phyloP scores from a whole-genome alignment of 495 filamentous ascomycete species.

The Aspergillus mulundensis region DNA sequence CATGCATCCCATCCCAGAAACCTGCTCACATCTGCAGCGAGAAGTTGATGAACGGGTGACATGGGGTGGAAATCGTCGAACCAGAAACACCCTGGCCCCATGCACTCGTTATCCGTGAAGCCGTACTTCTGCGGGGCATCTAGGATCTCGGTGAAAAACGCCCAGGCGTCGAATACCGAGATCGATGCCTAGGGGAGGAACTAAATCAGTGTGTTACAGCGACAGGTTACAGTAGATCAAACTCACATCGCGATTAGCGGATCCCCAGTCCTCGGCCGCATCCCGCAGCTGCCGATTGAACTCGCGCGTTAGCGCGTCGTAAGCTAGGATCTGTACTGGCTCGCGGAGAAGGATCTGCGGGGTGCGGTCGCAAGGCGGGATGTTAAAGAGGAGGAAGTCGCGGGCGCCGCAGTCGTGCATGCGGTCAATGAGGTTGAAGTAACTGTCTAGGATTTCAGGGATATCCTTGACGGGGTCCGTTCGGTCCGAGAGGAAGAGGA shows the following conservation, averaged over 20 bases:
- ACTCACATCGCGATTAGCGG: not conserved
- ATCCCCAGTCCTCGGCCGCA: not conserved
- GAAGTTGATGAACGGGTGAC: constrained; percentile 12
- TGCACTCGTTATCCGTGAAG: constrained; percentile 12
- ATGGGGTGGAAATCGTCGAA: constrained; percentile 17
- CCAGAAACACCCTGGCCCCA: constrained; percentile 17
- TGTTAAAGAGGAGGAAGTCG: constrained; percentile 63
- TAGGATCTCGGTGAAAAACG: constrained; percentile 40
- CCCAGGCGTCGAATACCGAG: constrained; percentile 8
- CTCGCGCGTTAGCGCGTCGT: not conserved
- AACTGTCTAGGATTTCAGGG: not conserved
- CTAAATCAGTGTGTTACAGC: no score
- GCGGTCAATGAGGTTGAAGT: constrained; percentile 16
- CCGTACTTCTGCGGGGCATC: constrained; percentile 39
- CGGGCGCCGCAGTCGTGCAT: constrained; percentile 57
- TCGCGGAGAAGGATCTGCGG: not conserved
- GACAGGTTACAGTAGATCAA: no score
- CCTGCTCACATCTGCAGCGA: constrained; percentile 1
- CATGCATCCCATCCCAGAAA: not conserved
- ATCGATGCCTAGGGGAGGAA: not conserved
- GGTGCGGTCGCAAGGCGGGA: constrained; percentile 57
- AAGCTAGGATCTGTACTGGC: not conserved
- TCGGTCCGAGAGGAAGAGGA: not conserved
- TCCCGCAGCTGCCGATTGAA: not conserved
- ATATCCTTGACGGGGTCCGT: not conserved